Evolutionary conservation across 2,329 filamentous ascomycete genomes (phyloP).

Genomic region (Thelonectria olida): DNA sequence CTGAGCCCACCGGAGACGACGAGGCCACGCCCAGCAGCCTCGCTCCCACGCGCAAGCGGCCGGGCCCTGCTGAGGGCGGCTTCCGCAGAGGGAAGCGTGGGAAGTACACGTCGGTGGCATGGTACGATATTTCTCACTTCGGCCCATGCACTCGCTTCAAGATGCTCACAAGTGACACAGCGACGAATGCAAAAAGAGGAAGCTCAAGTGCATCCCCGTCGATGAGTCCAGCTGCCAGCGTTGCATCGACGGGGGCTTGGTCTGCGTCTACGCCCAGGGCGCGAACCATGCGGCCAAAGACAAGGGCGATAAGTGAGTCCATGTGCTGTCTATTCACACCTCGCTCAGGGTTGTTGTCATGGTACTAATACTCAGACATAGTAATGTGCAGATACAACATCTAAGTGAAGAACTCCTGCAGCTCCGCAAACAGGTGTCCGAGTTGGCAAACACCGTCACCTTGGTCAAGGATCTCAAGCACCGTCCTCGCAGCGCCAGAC

Average conservation of each 20-base stretch:
- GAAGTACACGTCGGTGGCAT: conserved; percentile 50
- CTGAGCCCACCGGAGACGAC: background rate
- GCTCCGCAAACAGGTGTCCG: conserved; percentile 43
- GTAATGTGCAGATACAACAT: conserved; percentile 23
- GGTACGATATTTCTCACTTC: conserved; percentile 38
- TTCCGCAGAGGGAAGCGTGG: conserved; percentile 42
- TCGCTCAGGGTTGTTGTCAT: background rate
- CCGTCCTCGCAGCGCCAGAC: conserved; percentile 17
- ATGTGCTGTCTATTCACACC: background rate
- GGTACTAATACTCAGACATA: conserved; percentile 9
- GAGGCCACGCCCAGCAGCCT: conserved; percentile 2
- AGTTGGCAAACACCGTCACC: conserved; percentile 38
- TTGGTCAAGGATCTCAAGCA: conserved; percentile 39
- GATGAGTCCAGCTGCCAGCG: conserved; percentile 42
- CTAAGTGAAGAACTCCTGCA: conserved; percentile 42
- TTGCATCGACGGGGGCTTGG: conserved; percentile 40
- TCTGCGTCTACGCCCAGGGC: conserved; percentile 38
- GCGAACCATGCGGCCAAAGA: conserved; percentile 31
- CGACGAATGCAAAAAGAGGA: conserved; percentile 52
- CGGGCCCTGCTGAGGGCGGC: background rate
- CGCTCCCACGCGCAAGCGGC: conserved; percentile 5
- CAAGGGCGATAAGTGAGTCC: conserved; percentile 34
- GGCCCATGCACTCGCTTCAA: background rate
- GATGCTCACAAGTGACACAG: conserved; percentile 30
- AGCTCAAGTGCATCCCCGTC: conserved; percentile 50